Percentiles rank a stretch among this genome's conserved stretches.
Evolutionary conservation across 2,329 filamentous ascomycete genomes (phyloP).

Genomic region (Exserohilum turcica): DNA sequence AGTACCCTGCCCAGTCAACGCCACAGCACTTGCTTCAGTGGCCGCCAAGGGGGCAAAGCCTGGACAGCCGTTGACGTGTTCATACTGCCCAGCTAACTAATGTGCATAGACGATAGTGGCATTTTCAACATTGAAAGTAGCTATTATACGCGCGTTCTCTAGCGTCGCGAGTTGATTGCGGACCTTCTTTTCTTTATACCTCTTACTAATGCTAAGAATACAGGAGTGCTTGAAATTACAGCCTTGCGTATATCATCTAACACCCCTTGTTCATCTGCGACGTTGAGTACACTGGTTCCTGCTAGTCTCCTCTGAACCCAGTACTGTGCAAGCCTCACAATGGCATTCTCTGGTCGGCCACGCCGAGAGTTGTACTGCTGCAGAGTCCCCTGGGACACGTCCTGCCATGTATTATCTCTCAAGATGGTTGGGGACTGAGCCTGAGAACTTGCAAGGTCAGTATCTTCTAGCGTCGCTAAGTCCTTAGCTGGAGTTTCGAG

Average conservation of each 20-base stretch:
- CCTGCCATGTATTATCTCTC: background rate
- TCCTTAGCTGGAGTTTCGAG: conserved; percentile 5
- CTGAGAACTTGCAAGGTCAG: background rate
- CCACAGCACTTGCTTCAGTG: background rate
- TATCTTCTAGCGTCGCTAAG: background rate
- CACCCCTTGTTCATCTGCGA: conserved; percentile 1
- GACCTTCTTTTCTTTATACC: conserved; percentile 7
- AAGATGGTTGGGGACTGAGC: background rate
- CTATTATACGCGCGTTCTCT: background rate
- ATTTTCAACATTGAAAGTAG: background rate
- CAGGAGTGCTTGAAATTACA: conserved; percentile 4
- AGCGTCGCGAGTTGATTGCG: conserved; percentile 9
- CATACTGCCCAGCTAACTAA: background rate
- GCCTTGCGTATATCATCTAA: conserved; percentile 8
- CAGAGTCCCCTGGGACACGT: background rate
- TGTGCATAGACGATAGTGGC: background rate
- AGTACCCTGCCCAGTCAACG: background rate
- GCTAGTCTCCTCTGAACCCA: conserved; percentile 5
- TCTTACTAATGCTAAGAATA: background rate
- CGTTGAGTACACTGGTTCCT: background rate
- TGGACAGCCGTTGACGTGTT: background rate
- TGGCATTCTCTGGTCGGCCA: background rate
- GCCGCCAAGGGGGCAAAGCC: background rate
- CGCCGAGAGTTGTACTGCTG: background rate
- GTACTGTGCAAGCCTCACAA: conserved; percentile 7